A percentile compares a stretch with the other conserved stretches of the same genome.
phyloP scores from a whole-genome alignment of 2,329 filamentous ascomycete species.

The Geosmithia morbida region DNA sequence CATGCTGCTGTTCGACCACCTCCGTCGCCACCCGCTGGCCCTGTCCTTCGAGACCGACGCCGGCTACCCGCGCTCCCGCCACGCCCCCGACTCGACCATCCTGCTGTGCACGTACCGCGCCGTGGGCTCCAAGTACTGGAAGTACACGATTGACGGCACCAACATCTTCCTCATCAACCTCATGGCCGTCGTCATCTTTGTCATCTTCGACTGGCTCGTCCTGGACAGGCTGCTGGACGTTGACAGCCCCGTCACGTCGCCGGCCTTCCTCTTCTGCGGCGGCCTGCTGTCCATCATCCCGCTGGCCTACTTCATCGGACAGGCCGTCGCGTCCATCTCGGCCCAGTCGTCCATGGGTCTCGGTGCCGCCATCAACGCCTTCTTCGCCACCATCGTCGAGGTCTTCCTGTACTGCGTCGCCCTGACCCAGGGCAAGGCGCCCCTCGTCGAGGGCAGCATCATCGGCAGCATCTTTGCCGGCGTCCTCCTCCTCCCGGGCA shows the following conservation, averaged over 20 bases:
- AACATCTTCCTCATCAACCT: conserved; percentile 99
- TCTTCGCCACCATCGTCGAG: conserved; percentile 95
- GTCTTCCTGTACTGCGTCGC: conserved; percentile 97
- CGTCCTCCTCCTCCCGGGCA: conserved; percentile 80
- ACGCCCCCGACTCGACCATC: conserved; percentile 67
- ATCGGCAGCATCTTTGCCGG: conserved; percentile 97
- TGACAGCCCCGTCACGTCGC: conserved; percentile 60
- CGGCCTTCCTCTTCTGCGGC: conserved; percentile 73
- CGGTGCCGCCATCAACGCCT: conserved; percentile 91
- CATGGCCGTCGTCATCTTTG: conserved; percentile 83
- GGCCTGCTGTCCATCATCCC: conserved; percentile 88
- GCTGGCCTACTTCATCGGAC: conserved; percentile 94
- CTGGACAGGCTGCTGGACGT: conserved; percentile 55
- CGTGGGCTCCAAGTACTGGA: conserved; percentile 93
- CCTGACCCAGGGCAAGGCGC: conserved; percentile 79
- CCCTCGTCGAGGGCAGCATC: conserved; percentile 90
- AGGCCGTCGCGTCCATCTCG: conserved; percentile 95
- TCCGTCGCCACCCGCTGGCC: conserved; percentile 82
- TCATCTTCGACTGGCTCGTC: conserved; percentile 84
- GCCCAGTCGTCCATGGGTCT: conserved; percentile 98
- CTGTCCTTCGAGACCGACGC: conserved; percentile 85
- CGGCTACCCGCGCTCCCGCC: conserved; percentile 50
- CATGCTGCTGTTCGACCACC: conserved; percentile 75
- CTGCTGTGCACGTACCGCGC: conserved; percentile 94
- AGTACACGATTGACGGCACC: conserved; percentile 95